These are phyloP conservation scores for Phytophthora aleatoria DNA, from an alignment of 352 stramenopile species.

Conservation along the genomic window DNA sequence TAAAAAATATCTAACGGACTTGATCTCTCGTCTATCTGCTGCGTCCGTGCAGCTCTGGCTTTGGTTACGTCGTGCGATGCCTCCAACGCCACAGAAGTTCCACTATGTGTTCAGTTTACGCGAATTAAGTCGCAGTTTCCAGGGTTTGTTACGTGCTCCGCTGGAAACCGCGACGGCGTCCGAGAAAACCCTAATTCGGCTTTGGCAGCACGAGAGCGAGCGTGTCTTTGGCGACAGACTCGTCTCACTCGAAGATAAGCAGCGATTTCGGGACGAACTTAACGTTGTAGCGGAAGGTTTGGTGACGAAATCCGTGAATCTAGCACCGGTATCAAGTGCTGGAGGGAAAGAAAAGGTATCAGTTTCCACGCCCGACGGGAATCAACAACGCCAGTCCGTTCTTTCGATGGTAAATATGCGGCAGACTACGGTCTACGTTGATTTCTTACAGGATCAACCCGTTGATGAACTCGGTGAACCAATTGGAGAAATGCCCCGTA, in stretches of 20 bases:
- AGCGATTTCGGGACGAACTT: conserved; percentile 65
- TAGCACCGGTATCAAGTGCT: conserved; percentile 5
- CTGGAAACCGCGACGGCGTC: conserved; percentile 48
- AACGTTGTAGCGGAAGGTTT: conserved; percentile 49
- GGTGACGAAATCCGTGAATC: conserved; percentile 20
- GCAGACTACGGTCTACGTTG: conserved; percentile 60
- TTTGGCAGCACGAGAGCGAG: conserved; percentile 89
- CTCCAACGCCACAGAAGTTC: conserved; percentile 81
- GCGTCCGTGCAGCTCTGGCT: conserved; percentile 71
- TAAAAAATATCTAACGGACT: conserved; percentile 48
- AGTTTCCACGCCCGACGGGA: conserved; percentile 3
- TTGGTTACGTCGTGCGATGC: conserved; percentile 70
- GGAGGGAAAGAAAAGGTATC: conserved; percentile 30
- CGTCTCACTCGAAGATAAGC: conserved; percentile 75
- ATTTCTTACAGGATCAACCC: conserved; percentile 85
- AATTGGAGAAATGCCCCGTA: conserved; percentile 76
- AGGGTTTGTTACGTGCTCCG: conserved; percentile 74
- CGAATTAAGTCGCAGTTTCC: conserved; percentile 75
- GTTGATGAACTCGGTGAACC: conserved; percentile 86
- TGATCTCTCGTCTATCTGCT: conserved; percentile 48
- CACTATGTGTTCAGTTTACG: conserved; percentile 86
- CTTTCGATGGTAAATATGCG: conserved; percentile 9
- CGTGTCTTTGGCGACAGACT: conserved; percentile 84
- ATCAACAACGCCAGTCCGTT: conserved; percentile 10
- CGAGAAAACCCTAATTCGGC: conserved; percentile 57